Conservation (phyloP, 1,284 basidiomycete genomes). For the Fomitopsis schrenkii region DNA sequence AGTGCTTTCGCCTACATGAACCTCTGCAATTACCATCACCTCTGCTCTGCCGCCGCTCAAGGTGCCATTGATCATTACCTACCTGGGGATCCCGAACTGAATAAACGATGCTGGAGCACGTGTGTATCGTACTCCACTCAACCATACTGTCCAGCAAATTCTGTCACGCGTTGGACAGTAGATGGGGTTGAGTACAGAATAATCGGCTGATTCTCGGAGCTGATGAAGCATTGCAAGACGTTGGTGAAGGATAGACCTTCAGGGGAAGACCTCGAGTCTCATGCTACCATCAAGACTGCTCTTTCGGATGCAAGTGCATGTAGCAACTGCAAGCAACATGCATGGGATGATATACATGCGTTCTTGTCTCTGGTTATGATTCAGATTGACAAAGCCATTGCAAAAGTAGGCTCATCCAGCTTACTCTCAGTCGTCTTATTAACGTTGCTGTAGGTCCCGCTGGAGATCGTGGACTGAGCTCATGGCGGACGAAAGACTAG, state of each 20-base stretch:
- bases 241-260: not conserved
- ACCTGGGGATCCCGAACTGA: not conserved
- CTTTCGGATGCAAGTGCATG: not conserved
- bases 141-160: too few species aligned
- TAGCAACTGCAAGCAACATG: not conserved
- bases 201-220: not conserved
- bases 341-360: not conserved
- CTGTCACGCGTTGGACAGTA: too few species aligned
- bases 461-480: not conserved
- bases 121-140: too few species aligned
- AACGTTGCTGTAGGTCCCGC: not conserved
- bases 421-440: not conserved
- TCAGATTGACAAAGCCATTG: not conserved
- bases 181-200: too few species aligned
- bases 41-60: too few species aligned
- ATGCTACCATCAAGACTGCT: not conserved
- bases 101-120: not conserved
- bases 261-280: not conserved
- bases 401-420: not conserved
- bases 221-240: not conserved
- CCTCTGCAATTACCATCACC: too few species aligned
- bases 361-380: not conserved
- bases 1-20: too few species aligned
- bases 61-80: conserved; percentile 26
- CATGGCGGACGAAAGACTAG: too few species aligned